Conservation (phyloP, 345 rosid genomes). For the Arabidopsis suecica region DNA sequence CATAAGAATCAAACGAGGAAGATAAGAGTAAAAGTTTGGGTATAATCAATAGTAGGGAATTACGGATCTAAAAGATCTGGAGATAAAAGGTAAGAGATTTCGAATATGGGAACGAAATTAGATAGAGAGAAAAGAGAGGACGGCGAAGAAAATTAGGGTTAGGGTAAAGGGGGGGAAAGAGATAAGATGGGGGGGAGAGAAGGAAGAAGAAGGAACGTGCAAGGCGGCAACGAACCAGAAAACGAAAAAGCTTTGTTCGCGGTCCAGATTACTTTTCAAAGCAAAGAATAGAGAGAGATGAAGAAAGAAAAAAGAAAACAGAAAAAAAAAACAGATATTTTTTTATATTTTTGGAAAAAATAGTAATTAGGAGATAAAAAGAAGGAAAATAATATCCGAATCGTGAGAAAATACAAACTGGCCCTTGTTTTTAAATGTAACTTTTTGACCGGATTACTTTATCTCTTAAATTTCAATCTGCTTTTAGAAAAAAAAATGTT, state of each 20-base stretch:
- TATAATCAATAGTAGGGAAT: slow-evolving; percentile 13
- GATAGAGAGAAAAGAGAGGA: slow-evolving; percentile 5
- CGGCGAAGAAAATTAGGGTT: slow-evolving; percentile 34
- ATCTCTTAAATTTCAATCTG: background rate
- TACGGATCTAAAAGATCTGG: slow-evolving; percentile 49
- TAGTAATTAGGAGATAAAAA: background rate
- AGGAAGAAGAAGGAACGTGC: slow-evolving; percentile 54
- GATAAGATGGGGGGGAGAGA: slow-evolving; percentile 32
- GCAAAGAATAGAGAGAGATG: slow-evolving; percentile 9
- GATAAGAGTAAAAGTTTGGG: background rate
- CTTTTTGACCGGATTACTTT: background rate
- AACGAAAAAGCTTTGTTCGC: slow-evolving; percentile 54
- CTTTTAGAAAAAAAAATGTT: background rate
- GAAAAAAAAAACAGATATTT: slow-evolving; percentile 12
- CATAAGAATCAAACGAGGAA: slow-evolving; percentile 18
- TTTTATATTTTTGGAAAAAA: background rate
- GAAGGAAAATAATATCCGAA: background rate
- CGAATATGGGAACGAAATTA: background rate
- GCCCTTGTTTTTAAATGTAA: background rate
- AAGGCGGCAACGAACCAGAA: slow-evolving; percentile 67
- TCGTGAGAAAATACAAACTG: background rate
- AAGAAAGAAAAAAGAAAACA: background rate
- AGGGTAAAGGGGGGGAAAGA: slow-evolving; percentile 68
- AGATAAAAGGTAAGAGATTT: background rate
- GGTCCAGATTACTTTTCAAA: slow-evolving; percentile 64